Conservation (phyloP, 768 basidiomycete genomes). For the Naematelia aurantialba region DNA sequence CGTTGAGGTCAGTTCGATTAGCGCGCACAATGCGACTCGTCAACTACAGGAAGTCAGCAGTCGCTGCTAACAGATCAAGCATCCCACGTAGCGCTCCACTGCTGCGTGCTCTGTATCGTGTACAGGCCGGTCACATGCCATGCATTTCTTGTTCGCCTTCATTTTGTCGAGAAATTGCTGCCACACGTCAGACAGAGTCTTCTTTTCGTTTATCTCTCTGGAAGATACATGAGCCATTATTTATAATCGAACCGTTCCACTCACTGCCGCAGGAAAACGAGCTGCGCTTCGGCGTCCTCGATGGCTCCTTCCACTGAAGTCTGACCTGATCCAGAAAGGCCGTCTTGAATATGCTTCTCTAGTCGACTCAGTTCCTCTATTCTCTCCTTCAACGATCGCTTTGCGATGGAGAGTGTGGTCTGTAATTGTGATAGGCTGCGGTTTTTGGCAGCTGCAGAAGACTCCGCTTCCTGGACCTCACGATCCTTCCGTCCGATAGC, state of each 20-base stretch:
- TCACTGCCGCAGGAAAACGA: slow-evolving; percentile 36
- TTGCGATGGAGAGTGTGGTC: slow-evolving; percentile 60
- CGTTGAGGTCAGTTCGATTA: neutral
- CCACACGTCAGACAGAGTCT: slow-evolving; percentile 14
- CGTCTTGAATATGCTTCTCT: slow-evolving; percentile 57
- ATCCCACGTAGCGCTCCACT: slow-evolving; percentile 69
- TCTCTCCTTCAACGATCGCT: slow-evolving; percentile 62
- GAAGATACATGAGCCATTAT: neutral
- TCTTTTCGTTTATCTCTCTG: neutral
- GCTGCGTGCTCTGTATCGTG: slow-evolving; percentile 55
- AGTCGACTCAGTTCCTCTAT: slow-evolving; percentile 60
- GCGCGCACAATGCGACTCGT: neutral
- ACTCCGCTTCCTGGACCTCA: slow-evolving; percentile 57
- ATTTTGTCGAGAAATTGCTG: slow-evolving; percentile 23
- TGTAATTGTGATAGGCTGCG: slow-evolving; percentile 64
- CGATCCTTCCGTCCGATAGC: slow-evolving; percentile 67
- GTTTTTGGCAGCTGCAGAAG: slow-evolving; percentile 55
- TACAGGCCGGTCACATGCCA: slow-evolving; percentile 70
- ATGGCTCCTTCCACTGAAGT: slow-evolving; percentile 46
- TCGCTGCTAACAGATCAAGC: neutral
- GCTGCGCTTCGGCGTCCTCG: slow-evolving; percentile 40
- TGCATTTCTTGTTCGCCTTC: slow-evolving; percentile 65
- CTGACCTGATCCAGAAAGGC: slow-evolving; percentile 29
- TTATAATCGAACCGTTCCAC: neutral
- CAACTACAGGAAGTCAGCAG: neutral